Evolutionary conservation across 2,329 filamentous ascomycete genomes (phyloP).

Genomic region (Pyricularia pennisetigena): DNA sequence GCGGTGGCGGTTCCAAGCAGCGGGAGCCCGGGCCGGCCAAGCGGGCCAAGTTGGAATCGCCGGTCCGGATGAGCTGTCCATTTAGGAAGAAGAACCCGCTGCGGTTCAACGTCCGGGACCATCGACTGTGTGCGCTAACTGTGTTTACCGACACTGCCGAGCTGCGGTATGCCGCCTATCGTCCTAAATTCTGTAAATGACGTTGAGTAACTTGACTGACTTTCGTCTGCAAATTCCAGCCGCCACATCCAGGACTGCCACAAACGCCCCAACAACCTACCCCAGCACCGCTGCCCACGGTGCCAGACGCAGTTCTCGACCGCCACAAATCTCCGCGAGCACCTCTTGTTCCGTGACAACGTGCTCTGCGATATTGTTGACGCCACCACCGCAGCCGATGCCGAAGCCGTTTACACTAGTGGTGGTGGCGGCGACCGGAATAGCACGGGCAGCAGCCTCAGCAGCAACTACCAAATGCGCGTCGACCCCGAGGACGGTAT

Average conservation of each 20-base stretch:
- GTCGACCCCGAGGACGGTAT: constrained; percentile 7
- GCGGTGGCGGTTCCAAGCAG: not conserved
- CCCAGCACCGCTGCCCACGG: constrained; percentile 3
- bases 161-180: constrained; percentile 2
- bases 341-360: constrained; percentile 2
- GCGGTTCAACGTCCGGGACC: constrained; percentile 7
- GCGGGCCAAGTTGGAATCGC: constrained; percentile 2
- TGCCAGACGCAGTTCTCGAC: constrained; percentile 6
- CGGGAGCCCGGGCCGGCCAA: constrained; percentile 5
- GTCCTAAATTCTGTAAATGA: too few relatives aligned
- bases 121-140: constrained; percentile 6
- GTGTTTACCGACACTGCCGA: constrained; percentile 5
- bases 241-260: constrained; percentile 8
- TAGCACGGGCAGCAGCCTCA: not conserved
- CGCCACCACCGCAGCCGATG: not conserved
- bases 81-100: constrained; percentile 7
- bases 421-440: not conserved
- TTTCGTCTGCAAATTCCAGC: not conserved
- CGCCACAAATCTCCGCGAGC: constrained; percentile 3
- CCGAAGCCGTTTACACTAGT: not conserved
- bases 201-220: not conserved
- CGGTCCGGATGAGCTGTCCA: constrained; percentile 7
- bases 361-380: not conserved
- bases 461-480: not conserved
- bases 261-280: constrained; percentile 3